Evolutionary conservation across 2,329 filamentous ascomycete species (phyloP).

Genomic region (Botrytis hyacinthi): DNA sequence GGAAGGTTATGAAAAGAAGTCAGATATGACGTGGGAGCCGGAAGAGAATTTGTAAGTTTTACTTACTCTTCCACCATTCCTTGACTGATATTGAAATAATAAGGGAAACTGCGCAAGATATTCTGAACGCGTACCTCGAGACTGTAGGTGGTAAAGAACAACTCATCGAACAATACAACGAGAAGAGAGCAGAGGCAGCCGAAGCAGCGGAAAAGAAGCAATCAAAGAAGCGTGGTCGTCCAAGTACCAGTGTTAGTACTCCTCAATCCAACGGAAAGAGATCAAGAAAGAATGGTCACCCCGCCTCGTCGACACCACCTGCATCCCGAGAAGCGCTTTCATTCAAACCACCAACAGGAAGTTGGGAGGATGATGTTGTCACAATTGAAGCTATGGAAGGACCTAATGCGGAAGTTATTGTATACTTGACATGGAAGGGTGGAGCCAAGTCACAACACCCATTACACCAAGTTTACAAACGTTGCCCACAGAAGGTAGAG

Average conservation of each 20-base stretch:
- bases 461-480: conserved; percentile 65
- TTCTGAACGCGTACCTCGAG: conserved; percentile 63
- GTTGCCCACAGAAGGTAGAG: conserved; percentile 73
- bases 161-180: conserved; percentile 49
- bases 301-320: conserved; percentile 37
- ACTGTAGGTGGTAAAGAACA: conserved; percentile 61
- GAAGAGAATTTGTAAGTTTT: conserved; percentile 63
- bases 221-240: conserved; percentile 57
- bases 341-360: conserved; percentile 69
- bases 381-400: conserved; percentile 72
- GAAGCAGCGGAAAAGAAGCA: conserved; percentile 46
- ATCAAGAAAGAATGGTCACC: conserved; percentile 32
- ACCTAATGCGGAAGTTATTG: conserved; percentile 58
- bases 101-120: conserved; percentile 57
- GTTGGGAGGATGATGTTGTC: conserved; percentile 73
- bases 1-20: conserved; percentile 70
- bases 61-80: conserved; percentile 8
- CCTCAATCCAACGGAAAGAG: conserved; percentile 31
- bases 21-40: conserved; percentile 76
- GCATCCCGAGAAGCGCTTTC: conserved; percentile 46
- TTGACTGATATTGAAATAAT: conserved; percentile 18
- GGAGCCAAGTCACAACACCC: conserved; percentile 72
- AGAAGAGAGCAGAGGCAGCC: conserved; percentile 30
- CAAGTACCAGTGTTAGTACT: conserved; percentile 40
- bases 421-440: conserved; percentile 72